Base-by-base conservation (phyloP, 2,329 filamentous ascomycete species). In the Xylariaceae sp. region DNA sequence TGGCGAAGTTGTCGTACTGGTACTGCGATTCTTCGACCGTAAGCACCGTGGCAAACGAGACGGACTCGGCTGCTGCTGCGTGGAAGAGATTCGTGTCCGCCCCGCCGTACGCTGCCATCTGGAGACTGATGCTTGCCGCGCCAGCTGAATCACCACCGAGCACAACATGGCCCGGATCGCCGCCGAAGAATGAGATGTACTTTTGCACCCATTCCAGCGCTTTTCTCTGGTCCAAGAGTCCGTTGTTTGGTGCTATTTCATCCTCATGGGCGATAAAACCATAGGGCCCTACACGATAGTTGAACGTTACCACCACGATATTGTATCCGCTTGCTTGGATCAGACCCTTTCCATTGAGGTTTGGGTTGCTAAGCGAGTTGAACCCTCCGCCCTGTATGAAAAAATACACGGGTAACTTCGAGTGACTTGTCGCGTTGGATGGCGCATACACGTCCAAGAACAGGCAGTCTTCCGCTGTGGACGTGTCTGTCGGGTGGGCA, bases 231-330 rank as follows among this genome's bases (percentile, higher is more conserved):
- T 92, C 88, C 27, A 81, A 80, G 1, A 92, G 73, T 1, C 89
- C 89, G 61, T 85, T 85, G 68, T 92, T 92, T 29, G 85, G 66
- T 52, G 79, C 81, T 2, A 82, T 80, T 60, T 59, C 64, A 61
- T 87, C 80, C 13, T 80, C 72, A 50, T 83, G 77, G 1, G 83
- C 81, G 10, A 92, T 76, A 66, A 92, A 92, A 0, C 89, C 89
- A 60, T 85, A 91, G 0, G 82, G 80, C 0, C 88, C 88, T 9
- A 92, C 87, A 4, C 89, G 84, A 67, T 92, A 92, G 71, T 91
- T 92, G 71, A 90, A 81, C 8, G 79, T 86, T 2, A 92, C 86
- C 0, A 91, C 82, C 0, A 92, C 73, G 21, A 91, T 85, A 40
- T 81, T 77, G 52, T 81, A 73, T 30, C 78, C 75, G 15, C 82